Percentiles rank a stretch among this genome's conserved stretches.
Conservation (phyloP, 2,329 filamentous ascomycete species). For the Colletotrichum chlorophyti region DNA sequence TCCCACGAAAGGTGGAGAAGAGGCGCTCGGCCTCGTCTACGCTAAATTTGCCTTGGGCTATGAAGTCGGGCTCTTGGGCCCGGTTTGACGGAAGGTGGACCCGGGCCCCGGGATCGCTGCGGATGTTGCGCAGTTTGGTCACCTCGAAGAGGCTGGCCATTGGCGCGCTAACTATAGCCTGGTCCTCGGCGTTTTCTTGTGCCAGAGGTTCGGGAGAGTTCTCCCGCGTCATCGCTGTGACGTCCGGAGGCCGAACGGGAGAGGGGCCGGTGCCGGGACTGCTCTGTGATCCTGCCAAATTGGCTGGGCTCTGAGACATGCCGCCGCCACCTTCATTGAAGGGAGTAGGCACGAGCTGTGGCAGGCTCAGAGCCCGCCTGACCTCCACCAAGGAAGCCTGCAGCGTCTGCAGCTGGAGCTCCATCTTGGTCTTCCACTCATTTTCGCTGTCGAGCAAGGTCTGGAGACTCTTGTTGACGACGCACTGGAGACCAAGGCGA, state of each 20-base stretch:
- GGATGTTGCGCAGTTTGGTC: slow-evolving; percentile 40
- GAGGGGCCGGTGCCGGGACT: slow-evolving; percentile 29
- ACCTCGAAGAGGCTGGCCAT: slow-evolving; percentile 42
- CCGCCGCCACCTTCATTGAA: slow-evolving; percentile 12
- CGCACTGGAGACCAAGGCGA: slow-evolving; percentile 56
- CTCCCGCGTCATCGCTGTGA: slow-evolving; percentile 41
- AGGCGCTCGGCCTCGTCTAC: slow-evolving; percentile 36
- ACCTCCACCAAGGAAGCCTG: slow-evolving; percentile 36
- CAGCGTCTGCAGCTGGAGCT: slow-evolving; percentile 35
- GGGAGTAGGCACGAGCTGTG: slow-evolving; percentile 12
- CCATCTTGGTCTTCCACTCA: slow-evolving; percentile 45
- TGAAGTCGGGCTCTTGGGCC: slow-evolving; percentile 36
- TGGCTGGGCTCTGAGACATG: slow-evolving; percentile 25
- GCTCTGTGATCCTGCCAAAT: slow-evolving; percentile 22
- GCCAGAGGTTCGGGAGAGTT: slow-evolving; percentile 36
- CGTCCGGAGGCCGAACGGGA: slow-evolving; percentile 29
- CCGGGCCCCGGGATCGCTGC: slow-evolving; percentile 36
- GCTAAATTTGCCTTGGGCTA: slow-evolving; percentile 35
- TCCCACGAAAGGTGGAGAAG: slow-evolving; percentile 36
- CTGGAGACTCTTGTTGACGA: slow-evolving; percentile 62
- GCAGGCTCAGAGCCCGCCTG: slow-evolving; percentile 32
- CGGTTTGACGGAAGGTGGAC: slow-evolving; percentile 21
- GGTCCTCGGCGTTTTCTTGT: slow-evolving; percentile 32
- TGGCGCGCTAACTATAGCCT: slow-evolving; percentile 38
- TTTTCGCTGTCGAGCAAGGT: slow-evolving; percentile 61